A percentile compares a stretch with the other conserved stretches of the same genome.
phyloP scores from a whole-genome alignment of 2,329 filamentous ascomycete species.

The Arthrobotrys sphaeroides region DNA sequence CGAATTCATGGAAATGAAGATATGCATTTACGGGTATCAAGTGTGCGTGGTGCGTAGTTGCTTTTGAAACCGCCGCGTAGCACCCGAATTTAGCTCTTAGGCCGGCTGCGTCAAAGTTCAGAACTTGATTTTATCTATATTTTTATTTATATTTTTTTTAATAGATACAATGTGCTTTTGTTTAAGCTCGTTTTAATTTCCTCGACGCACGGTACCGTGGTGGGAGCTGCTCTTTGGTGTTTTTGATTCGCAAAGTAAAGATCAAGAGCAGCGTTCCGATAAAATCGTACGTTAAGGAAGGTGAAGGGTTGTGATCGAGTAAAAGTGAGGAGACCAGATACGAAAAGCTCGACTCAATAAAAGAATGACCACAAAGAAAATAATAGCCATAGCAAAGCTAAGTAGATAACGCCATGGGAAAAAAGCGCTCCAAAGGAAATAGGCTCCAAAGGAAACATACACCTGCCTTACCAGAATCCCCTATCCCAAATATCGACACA shows the following conservation, averaged over 20 bases:
- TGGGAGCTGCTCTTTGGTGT: background rate
- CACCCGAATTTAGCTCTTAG: no score
- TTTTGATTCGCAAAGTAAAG: background rate
- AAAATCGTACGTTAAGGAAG: background rate
- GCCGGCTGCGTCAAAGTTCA: no score
- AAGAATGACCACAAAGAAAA: background rate
- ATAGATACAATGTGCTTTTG: background rate
- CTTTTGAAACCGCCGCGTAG: no score
- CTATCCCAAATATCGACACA: background rate
- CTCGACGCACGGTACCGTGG: no score
- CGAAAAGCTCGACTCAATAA: no score
- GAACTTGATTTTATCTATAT: no score
- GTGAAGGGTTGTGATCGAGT: no score
- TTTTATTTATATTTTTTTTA: background rate
- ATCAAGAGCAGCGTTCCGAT: background rate
- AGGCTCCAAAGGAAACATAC: background rate
- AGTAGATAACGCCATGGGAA: conserved; percentile 18
- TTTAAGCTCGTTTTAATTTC: background rate
- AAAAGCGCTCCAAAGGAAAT: background rate
- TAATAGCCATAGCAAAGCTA: background rate
- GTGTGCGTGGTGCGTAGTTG: no score
- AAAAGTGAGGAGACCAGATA: no score
- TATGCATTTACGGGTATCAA: background rate
- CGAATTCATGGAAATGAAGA: conserved; percentile 28
- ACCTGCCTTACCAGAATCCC: background rate